Evolutionary conservation across 78 protist genomes (phyloP).

Genomic region (Trichosphaerium sp.): DNA sequence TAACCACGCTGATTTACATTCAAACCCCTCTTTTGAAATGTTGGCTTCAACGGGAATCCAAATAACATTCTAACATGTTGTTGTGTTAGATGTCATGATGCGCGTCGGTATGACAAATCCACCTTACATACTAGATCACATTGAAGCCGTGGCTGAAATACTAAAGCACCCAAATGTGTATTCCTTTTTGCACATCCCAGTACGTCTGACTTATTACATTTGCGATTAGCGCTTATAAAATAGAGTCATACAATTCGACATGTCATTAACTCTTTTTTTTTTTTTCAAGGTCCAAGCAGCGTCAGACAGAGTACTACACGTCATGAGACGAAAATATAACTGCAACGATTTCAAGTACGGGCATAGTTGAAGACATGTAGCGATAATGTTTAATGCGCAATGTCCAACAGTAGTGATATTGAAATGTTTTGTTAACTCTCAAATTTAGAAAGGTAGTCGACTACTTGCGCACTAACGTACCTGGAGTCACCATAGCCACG

Average conservation of each 20-base stretch:
- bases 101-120: constrained; percentile 71
- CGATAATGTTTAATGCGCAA: background rate
- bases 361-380: background rate
- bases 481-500: constrained; percentile 37
- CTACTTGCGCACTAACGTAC: constrained; percentile 11
- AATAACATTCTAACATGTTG: too few relatives aligned
- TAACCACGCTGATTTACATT: too few relatives aligned
- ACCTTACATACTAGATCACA: constrained; percentile 41
- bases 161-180: constrained; percentile 34
- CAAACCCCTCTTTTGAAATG: too few relatives aligned
- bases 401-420: background rate
- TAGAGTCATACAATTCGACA: too few relatives aligned
- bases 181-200: constrained; percentile 59
- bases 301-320: constrained; percentile 9
- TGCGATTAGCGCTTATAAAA: too few relatives aligned
- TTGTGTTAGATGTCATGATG: constrained; percentile 22
- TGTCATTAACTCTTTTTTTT: too few relatives aligned
- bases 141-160: constrained; percentile 12
- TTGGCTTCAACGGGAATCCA: too few relatives aligned
- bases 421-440: background rate
- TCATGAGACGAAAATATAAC: constrained; percentile 61
- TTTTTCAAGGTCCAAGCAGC: constrained; percentile 49
- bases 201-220: too few relatives aligned
- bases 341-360: constrained; percentile 14
- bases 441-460: background rate